Base-by-base conservation (phyloP, 192 early-diverging fungal species). In the Coemansia sp. region DNA sequence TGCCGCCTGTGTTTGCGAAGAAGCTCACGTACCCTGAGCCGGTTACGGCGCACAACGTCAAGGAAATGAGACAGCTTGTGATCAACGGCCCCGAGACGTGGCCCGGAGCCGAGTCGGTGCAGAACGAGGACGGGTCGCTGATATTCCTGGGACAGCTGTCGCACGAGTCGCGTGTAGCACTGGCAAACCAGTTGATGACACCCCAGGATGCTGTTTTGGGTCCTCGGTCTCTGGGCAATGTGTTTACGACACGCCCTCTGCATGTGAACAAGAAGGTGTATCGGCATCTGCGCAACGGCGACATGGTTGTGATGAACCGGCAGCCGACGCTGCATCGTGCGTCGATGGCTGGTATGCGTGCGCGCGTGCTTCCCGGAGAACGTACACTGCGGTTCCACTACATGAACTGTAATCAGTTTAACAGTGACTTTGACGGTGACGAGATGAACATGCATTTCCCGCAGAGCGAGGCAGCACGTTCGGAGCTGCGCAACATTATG, bases 381-480 rank as follows among this genome's bases (percentile, higher is more conserved):
- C 95, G 92, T 62, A 99, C 98, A 12, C 94, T 99, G 82, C 89
- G 98, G 21, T 96, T 99, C 96, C 98, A 99, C 78, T 99, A 98
- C 75, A 93, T 96, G 59, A 95, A 89, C 74, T 87, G 91, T 75
- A 91, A 93, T 71, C 88, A 93, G 25, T 94, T 93, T 54, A 92
- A 92, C 82, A 96, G 95, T 62, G 98, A 99, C 88, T 99, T 99
- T 86, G 98, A 99, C 77, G 98, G 98, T 69, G 98, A 98, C 84
- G 98, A 99, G 84, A 99, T 99, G 98, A 99, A 99, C 83, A 89
- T 96, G 64, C 98, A 99, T 86, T 99, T 98, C 76, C 95, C 96
- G 44, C 98, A 99, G 78, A 98, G 93, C 82, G 95, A 98, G 76
- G 82, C 93, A 46, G 98, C 94, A 4, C 87, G 96, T 54, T 90